Evolutionary conservation across 106 monocot species (phyloP), one percentile per base, ranked within the genome.

Genomic region (Vanilla planifolia): DNA sequence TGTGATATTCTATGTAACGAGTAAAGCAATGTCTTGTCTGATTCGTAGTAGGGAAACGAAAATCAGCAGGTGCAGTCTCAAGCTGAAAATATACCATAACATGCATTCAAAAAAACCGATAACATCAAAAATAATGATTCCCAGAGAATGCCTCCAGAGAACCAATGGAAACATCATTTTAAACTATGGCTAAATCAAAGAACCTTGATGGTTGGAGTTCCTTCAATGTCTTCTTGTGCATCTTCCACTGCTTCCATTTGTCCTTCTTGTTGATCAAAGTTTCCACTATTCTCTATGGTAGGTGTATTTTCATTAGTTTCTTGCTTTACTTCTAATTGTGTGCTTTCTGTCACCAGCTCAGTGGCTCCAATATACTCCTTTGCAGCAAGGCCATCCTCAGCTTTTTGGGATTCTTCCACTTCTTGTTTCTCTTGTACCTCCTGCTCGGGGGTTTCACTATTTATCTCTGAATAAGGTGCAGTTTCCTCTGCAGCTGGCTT

Each of bases 1-100:
- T 86, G 40, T 95, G 85, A 59, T 89, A 89, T 69, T 95, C 94
- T 58, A 95, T 64, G 69, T 89, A 95, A 52, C 94, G 86, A 47
- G 94, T 95, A 66, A 95, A 89, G 73, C 94, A 95, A 76, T 95
- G 94, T 64, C 94, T 85, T 27, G 94, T 95, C 63, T 95, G 94
- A 57, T 95, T 95, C 61, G 94, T 86, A 51, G 94, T 95, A 48
- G 89, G 89, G 71, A 95, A 95, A 65, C 94, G 89, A 43, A 89
- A 95, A 89, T 95, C 89, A 23, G 94, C 94, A 7, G 89, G 94
- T 17, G 57, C 57, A 57, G 57, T 57, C 57, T 57, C 57, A 21
- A 57, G 57, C 57, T 57, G 57, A 19, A 57, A 56, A 2, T 2
- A 5, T 34, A 21, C 5, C 57, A 36, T 30, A 52, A 29, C 3